A percentile compares a stretch with the other conserved stretches of the same genome.
Evolutionary conservation across 2,329 filamentous ascomycete species (phyloP).

Genomic region (Fusarium hainanense): DNA sequence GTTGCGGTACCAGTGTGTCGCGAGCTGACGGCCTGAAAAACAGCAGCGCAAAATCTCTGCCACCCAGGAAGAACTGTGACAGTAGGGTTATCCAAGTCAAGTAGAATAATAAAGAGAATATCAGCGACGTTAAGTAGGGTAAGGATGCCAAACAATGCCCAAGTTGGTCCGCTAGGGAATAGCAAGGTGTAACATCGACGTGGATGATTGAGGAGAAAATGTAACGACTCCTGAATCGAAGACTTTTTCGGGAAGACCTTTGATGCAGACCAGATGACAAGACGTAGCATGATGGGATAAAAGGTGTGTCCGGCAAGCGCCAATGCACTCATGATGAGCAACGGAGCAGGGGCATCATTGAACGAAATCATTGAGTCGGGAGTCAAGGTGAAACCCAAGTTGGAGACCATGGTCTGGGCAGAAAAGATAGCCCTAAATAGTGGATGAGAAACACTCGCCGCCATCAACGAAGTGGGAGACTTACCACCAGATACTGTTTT

Average conservation of each 20-base stretch:
- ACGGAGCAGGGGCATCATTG: constrained; percentile 54
- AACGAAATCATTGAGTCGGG: constrained; percentile 66
- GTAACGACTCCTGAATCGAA: constrained; percentile 57
- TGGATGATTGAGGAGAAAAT: constrained; percentile 71
- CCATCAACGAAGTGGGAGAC: constrained; percentile 25
- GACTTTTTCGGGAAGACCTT: constrained; percentile 56
- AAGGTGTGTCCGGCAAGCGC: constrained; percentile 65
- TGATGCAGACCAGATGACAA: constrained; percentile 67
- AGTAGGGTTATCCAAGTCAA: constrained; percentile 63
- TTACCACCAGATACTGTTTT: constrained; percentile 62
- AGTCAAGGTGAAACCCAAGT: constrained; percentile 65
- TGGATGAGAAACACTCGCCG: constrained; percentile 21
- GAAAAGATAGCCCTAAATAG: constrained; percentile 60
- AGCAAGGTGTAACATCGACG: constrained; percentile 71
- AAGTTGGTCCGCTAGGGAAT: constrained; percentile 69
- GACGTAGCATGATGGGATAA: constrained; percentile 68
- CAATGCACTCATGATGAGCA: constrained; percentile 61
- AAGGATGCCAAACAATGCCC: constrained; percentile 64
- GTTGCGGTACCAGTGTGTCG: constrained; percentile 61
- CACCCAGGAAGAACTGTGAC: constrained; percentile 59
- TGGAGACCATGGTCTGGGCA: constrained; percentile 62
- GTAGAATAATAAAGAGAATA: constrained; percentile 63
- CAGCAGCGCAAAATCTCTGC: constrained; percentile 63
- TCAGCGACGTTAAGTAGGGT: constrained; percentile 65
- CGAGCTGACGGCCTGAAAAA: constrained; percentile 67